Conservation (phyloP, 1,284 basidiomycete species). For the Ceratobasidium sp. region DNA sequence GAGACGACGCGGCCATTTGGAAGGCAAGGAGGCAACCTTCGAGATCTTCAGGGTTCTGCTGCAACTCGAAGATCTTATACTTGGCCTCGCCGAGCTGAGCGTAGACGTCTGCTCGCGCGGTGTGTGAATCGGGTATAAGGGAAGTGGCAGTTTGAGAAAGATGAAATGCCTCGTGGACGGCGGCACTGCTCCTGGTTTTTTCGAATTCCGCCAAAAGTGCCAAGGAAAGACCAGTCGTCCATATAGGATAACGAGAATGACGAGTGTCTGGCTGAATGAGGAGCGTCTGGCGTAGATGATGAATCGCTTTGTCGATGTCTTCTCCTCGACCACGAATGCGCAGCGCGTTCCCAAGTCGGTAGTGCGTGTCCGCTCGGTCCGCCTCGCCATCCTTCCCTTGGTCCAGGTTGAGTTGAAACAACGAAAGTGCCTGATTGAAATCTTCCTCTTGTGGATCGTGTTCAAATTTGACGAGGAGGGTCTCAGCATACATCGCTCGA, state of each 20-base stretch:
- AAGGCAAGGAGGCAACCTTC: conserved; percentile 7
- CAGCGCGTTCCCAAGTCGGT: background rate
- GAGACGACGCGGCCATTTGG: conserved; percentile 7
- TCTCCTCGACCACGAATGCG: background rate
- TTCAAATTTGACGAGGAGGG: conserved; percentile 2
- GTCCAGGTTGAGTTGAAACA: background rate
- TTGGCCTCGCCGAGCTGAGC: conserved; percentile 26
- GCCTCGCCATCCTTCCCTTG: background rate
- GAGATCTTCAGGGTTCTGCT: background rate
- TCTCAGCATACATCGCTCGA: conserved; percentile 1
- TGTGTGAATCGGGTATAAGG: conserved; percentile 1
- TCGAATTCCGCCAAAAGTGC: conserved; percentile 17
- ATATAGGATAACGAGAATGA: conserved; percentile 19
- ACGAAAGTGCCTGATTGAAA: background rate
- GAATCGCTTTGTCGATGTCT: background rate
- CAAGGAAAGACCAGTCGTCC: conserved; percentile 3
- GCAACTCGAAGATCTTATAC: conserved; percentile 19
- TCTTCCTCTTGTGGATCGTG: background rate
- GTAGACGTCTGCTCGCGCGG: conserved; percentile 13
- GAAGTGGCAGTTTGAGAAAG: conserved; percentile 10
- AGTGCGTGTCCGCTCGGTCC: background rate
- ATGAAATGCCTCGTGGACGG: background rate
- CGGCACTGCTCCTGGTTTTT: background rate
- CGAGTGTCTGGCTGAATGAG: conserved; percentile 8
- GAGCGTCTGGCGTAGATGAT: conserved; percentile 1